Conservation (phyloP, 345 rosid species). For the Brassica carinata region DNA sequence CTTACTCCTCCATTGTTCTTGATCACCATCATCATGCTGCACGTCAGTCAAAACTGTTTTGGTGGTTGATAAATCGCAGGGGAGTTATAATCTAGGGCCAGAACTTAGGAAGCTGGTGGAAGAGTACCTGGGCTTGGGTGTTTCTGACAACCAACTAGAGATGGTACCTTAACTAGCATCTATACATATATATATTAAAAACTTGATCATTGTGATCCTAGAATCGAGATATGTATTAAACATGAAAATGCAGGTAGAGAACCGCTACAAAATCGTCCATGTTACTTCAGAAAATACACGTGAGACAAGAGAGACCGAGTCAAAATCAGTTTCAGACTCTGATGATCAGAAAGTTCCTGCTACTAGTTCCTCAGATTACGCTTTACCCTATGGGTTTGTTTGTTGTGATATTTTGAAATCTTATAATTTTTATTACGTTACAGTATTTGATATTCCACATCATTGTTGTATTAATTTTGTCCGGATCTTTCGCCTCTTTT, state of each 20-base stretch:
- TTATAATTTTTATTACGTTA: not conserved
- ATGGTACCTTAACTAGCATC: not conserved
- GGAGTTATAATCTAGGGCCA: too few species aligned
- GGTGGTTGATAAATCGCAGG: too few species aligned
- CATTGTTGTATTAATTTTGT: not conserved
- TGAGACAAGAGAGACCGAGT: not conserved
- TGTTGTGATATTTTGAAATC: not conserved
- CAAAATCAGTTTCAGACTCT: not conserved
- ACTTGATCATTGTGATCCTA: too few species aligned
- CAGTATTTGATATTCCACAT: not conserved
- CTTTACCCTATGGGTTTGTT: not conserved
- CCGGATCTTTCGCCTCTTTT: not conserved
- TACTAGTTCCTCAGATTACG: not conserved
- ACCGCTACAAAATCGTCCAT: not conserved
- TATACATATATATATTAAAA: not conserved
- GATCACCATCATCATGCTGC: conserved; percentile 10
- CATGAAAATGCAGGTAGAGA: not conserved
- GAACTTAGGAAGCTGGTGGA: too few species aligned
- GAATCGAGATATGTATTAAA: too few species aligned
- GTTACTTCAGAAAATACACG: not conserved
- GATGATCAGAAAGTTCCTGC: not conserved
- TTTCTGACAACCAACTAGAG: not conserved
- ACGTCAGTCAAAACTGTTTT: not conserved
- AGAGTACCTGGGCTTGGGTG: too few species aligned
- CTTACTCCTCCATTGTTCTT: too few species aligned